Conservation (phyloP, 208 protist genomes). For the Acanthamoeba rhysodes region DNA sequence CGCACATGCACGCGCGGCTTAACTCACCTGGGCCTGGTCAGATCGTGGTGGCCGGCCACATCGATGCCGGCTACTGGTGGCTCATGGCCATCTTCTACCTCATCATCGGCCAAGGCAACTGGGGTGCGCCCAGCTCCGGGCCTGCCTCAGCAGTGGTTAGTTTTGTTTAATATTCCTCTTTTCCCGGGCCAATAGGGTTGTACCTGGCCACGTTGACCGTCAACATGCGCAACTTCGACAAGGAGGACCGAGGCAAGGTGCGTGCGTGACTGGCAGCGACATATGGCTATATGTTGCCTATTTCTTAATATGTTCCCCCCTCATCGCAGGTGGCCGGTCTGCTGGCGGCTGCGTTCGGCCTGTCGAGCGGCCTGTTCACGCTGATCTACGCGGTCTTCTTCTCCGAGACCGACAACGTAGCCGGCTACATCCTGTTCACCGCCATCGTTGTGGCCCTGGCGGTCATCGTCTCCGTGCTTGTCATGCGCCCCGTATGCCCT, state of each 20-base stretch:
- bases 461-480: conserved; percentile 24
- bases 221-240: conserved; percentile 63
- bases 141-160: too few relatives aligned
- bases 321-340: neutral
- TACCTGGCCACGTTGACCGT: conserved; percentile 19
- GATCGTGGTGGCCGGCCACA: conserved; percentile 39
- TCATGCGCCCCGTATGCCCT: conserved; percentile 24
- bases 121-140: conserved; percentile 7
- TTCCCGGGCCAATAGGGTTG: neutral
- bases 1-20: neutral
- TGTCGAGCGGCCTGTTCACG: conserved; percentile 43
- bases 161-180: too few relatives aligned
- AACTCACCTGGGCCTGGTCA: neutral
- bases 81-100: conserved; percentile 53
- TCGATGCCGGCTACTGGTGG: conserved; percentile 17
- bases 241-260: conserved; percentile 55
- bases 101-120: conserved; percentile 59
- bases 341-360: conserved; percentile 3
- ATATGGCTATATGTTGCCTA: too few relatives aligned
- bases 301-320: too few relatives aligned
- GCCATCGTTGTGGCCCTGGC: neutral
- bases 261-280: neutral
- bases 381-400: conserved; percentile 50
- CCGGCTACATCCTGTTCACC: conserved; percentile 20
- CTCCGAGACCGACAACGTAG: conserved; percentile 38